Evolutionary conservation across 495 filamentous ascomycete species (phyloP).

Genomic region (Hypoxylon crocopeplum): DNA sequence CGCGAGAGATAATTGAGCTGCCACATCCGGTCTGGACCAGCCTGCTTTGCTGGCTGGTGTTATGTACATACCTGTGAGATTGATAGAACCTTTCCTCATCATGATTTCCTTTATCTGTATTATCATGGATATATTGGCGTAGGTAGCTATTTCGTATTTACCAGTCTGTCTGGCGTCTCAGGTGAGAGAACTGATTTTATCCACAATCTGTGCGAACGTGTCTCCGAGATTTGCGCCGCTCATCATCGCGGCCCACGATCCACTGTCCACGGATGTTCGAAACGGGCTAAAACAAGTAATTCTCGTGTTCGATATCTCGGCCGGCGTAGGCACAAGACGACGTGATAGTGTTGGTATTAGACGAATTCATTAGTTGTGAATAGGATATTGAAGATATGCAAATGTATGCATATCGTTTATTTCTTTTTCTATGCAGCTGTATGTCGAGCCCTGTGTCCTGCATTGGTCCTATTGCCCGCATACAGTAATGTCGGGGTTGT

Average conservation of each 20-base stretch:
- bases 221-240: conserved; percentile 24
- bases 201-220: conserved; percentile 13
- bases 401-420: not conserved
- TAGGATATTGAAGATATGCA: too few relatives aligned
- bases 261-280: conserved; percentile 16
- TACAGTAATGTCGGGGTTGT: not conserved
- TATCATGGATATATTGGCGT: too few relatives aligned
- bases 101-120: too few relatives aligned
- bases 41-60: not conserved
- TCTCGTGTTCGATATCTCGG: conserved; percentile 26
- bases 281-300: conserved; percentile 22
- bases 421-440: not conserved
- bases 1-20: conserved; percentile 19
- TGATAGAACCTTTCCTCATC: too few relatives aligned
- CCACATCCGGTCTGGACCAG: conserved; percentile 14
- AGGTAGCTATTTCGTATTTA: too few relatives aligned
- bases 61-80: too few relatives aligned
- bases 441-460: conserved; percentile 6
- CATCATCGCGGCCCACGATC: conserved; percentile 8
- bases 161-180: too few relatives aligned
- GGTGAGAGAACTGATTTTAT: not conserved
- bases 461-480: conserved; percentile 15
- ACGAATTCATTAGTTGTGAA: too few relatives aligned
- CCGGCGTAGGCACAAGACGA: not conserved
- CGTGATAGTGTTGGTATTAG: not conserved